A percentile compares a stretch with the other conserved stretches of the same genome.
phyloP scores from a whole-genome alignment of 1,284 basidiomycete species.

The Rhodotorula sp. region DNA sequence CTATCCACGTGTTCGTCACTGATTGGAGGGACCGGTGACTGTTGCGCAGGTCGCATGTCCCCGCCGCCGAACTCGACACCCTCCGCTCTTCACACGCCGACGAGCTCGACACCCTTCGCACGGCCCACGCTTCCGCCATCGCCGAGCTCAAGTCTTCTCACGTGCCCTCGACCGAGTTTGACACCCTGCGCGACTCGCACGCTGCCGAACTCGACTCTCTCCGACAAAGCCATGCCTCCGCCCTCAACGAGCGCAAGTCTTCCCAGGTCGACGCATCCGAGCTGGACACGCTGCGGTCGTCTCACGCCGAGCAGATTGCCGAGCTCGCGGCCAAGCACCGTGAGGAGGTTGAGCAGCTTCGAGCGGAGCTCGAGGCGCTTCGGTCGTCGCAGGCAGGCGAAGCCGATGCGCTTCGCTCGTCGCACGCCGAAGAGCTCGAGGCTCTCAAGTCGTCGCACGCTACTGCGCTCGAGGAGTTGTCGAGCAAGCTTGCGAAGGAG shows the following conservation, averaged over 20 bases:
- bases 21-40: too few species aligned
- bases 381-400: not conserved
- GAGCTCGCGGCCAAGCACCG: not conserved
- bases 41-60: not conserved
- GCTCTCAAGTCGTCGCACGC: not conserved
- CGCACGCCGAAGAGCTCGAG: not conserved
- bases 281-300: not conserved
- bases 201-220: conserved; percentile 1
- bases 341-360: not conserved
- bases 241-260: not conserved
- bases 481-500: not conserved
- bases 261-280: not conserved
- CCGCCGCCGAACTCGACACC: conserved; percentile 1
- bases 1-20: too few species aligned
- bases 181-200: not conserved
- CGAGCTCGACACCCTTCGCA: not conserved
- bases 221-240: not conserved
- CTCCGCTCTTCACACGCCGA: not conserved
- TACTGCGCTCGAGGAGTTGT: not conserved
- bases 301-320: not conserved
- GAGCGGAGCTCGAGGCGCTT: not conserved
- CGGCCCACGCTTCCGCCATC: not conserved
- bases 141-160: not conserved
- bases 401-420: not conserved
- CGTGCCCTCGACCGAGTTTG: conserved; percentile 1